Evolutionary conservation across 805 yeast genomes (phyloP), one percentile per base, ranked within the genome.

Genomic region (Candida anglica): DNA sequence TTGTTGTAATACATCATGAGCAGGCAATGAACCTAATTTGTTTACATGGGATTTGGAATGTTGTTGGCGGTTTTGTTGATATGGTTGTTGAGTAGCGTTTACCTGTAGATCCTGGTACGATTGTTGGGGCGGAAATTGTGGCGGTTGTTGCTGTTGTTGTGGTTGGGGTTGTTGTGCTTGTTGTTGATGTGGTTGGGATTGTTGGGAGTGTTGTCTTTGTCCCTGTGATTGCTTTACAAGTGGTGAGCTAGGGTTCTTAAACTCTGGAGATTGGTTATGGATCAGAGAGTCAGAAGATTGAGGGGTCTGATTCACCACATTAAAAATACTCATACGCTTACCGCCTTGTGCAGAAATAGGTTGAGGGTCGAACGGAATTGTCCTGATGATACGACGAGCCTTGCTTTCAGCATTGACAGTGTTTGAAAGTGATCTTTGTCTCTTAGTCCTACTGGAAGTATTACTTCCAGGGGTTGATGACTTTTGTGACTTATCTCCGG

Each of bases 351-450:
- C 65, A 3, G 77, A 57, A 19, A 85, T 85, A 4, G 95, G 95
- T 34, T 75, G 81, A 0, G 95, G 95, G 53, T 85, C 95, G 42
- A 85, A 60, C 2, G 95, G 95, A 44, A 85, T 80, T 0, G 89
- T 85, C 30, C 78, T 71, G 29, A 85, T 85, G 41, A 85, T 81
- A 50, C 73, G 77, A 42, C 93, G 67, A 1, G 91, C 93, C 30
- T 80, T 75, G 17, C 76, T 71, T 49, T 81, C 91, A 1, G 86
- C 85, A 50, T 81, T 73, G 25, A 69, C 61, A 4, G 76, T 69
- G 34, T 65, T 72, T 2, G 83, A 75, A 9, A 79, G 53, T 3
- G 78, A 63, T 43, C 84, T 60, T 17, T 59, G 64, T 41, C 63
- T 73, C 28, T 55, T 58, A 47, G 39, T 43, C 36, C 42, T 52